These are phyloP conservation scores for Centrapalus pauciflorus DNA, from an alignment of 129 eudicot species.

Conservation along the genomic window DNA sequence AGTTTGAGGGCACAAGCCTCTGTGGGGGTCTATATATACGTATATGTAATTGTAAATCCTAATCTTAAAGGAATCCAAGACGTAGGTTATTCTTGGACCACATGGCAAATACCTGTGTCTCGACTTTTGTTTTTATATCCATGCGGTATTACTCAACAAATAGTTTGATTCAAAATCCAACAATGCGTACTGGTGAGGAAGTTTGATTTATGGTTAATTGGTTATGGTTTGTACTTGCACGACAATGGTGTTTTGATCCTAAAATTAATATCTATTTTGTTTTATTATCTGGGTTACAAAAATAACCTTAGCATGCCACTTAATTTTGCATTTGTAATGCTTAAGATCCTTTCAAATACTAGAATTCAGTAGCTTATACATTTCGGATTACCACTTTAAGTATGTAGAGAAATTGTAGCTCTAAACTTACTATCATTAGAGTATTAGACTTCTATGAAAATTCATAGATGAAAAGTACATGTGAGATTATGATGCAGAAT, in stretches of 20 bases:
- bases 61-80: too few relatives aligned
- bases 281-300: not conserved
- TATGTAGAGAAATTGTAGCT: not conserved
- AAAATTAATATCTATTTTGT: not conserved
- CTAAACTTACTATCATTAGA: not conserved
- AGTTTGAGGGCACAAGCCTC: too few relatives aligned
- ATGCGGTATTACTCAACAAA: too few relatives aligned
- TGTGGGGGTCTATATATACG: too few relatives aligned
- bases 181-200: too few relatives aligned
- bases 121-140: too few relatives aligned
- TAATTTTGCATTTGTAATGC: not conserved
- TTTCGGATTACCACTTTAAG: not conserved
- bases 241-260: not conserved
- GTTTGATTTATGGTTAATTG: not conserved
- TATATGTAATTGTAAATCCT: too few relatives aligned
- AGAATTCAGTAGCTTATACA: not conserved
- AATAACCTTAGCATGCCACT: not conserved
- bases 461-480: not conserved
- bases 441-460: too few relatives aligned
- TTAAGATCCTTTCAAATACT: not conserved
- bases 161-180: too few relatives aligned
- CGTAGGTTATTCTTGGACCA: too few relatives aligned
- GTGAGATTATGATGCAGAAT: too few relatives aligned
- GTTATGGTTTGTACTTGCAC: slow-evolving; percentile 5
- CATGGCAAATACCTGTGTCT: too few relatives aligned